Percentiles rank a stretch among this genome's conserved stretches.
phyloP scores from a whole-genome alignment of 148 eudicot species.

The Amaranthus palmeri region DNA sequence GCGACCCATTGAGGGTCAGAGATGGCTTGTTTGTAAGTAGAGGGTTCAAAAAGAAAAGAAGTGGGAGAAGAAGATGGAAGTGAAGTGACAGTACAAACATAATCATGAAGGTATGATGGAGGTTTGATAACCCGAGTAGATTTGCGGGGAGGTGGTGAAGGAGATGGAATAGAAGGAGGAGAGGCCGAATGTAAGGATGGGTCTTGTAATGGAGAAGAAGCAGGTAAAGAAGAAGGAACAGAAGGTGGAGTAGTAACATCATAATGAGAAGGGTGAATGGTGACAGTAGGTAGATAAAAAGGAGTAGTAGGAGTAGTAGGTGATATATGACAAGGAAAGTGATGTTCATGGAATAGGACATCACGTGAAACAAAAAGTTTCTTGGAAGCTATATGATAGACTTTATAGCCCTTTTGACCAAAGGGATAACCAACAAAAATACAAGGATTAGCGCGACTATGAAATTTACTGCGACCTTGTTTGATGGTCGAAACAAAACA shows the following conservation, averaged over 20 bases:
- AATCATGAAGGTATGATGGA: too few relatives aligned
- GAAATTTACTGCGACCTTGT: neutral
- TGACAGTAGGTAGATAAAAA: too few relatives aligned
- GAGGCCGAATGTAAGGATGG: too few relatives aligned
- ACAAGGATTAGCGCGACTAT: neutral
- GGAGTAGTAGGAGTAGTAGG: too few relatives aligned
- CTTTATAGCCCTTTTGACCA: neutral
- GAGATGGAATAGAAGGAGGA: too few relatives aligned
- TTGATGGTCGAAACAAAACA: neutral
- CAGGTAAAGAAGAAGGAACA: neutral
- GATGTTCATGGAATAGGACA: neutral
- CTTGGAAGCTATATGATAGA: neutral
- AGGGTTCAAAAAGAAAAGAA: neutral
- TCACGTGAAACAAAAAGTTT: neutral
- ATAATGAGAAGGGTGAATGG: neutral
- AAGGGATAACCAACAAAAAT: neutral
- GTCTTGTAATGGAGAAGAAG: too few relatives aligned
- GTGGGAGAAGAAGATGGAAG: neutral
- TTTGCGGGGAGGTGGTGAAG: too few relatives aligned
- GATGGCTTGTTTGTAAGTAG: neutral
- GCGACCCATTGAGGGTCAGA: neutral
- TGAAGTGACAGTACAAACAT: neutral
- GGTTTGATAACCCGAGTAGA: too few relatives aligned
- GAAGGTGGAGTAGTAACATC: neutral
- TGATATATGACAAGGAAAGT: neutral